Evolutionary conservation across 768 basidiomycete species (phyloP).

Genomic region (Collybia mongolica): DNA sequence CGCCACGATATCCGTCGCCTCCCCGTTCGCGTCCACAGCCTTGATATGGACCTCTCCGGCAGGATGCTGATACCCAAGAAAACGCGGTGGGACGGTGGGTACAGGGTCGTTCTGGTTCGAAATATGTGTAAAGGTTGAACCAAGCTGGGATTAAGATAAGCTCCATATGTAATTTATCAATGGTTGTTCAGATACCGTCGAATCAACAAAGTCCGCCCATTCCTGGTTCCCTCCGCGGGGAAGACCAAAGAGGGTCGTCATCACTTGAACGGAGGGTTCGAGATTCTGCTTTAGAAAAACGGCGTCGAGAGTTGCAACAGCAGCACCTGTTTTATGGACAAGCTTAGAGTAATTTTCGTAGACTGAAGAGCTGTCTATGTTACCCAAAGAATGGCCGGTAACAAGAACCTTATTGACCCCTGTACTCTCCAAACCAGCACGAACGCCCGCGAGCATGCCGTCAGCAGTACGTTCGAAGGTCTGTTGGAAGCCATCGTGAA

Average conservation of each 20-base stretch:
- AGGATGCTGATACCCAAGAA: conserved; percentile 36
- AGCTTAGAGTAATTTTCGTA: not conserved
- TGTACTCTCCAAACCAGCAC: conserved; percentile 23
- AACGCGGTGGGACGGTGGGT: conserved; percentile 33
- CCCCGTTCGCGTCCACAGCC: conserved; percentile 23
- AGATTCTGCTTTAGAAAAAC: conserved; percentile 37
- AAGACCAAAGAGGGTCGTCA: conserved; percentile 37
- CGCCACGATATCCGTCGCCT: conserved; percentile 23
- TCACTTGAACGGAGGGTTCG: conserved; percentile 28
- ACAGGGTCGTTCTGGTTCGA: conserved; percentile 44
- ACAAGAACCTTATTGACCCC: conserved; percentile 31
- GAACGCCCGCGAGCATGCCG: conserved; percentile 26
- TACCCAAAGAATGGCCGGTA: conserved; percentile 42
- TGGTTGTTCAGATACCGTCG: conserved; percentile 14
- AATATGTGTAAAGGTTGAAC: conserved; percentile 26
- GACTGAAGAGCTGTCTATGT: too few relatives aligned
- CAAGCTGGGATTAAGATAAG: conserved; percentile 15
- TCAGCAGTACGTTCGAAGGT: conserved; percentile 38
- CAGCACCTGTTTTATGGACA: conserved; percentile 28
- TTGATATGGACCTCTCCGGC: conserved; percentile 41
- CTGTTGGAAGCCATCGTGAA: conserved; percentile 38
- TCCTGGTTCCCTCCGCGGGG: conserved; percentile 44
- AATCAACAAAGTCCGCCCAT: conserved; percentile 42
- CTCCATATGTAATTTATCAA: too few relatives aligned
- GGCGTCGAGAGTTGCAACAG: conserved; percentile 44